Conservation (phyloP, 2,329 filamentous ascomycete genomes). For the Venturia carpophila region DNA sequence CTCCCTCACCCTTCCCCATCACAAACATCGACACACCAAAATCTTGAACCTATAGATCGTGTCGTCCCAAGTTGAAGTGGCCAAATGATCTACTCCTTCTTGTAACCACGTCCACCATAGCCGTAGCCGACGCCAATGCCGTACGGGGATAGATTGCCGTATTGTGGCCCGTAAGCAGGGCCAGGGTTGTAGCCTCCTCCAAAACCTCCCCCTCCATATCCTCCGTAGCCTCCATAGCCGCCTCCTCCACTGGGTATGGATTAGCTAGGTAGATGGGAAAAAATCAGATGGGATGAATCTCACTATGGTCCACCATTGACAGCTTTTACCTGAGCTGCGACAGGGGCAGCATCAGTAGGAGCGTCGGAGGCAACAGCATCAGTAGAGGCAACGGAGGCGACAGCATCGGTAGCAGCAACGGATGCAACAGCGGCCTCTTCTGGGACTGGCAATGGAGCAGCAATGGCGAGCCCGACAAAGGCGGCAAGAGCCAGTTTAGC, state of each 20-base stretch:
- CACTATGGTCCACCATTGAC: background rate
- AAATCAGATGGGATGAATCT: background rate
- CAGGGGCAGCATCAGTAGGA: background rate
- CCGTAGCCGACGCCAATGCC: background rate
- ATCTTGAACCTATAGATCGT: background rate
- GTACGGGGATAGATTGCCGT: background rate
- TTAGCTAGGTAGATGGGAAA: background rate
- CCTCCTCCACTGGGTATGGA: too few relatives aligned
- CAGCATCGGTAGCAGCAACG: background rate
- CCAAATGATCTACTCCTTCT: background rate
- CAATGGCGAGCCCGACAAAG: conserved; percentile 8
- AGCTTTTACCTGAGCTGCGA: background rate
- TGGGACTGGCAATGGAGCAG: conserved; percentile 4
- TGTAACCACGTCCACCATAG: conserved; percentile 5
- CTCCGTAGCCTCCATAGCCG: background rate
- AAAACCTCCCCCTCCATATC: background rate
- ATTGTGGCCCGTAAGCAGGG: background rate
- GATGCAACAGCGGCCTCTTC: conserved; percentile 2
- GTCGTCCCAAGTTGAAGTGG: background rate
- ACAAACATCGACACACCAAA: background rate
- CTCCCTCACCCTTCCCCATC: background rate
- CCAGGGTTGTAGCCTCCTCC: conserved; percentile 8
- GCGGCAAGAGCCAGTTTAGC: conserved; percentile 7
- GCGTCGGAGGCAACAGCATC: background rate
- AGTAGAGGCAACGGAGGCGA: background rate